These are phyloP conservation scores for Pluteus cervinus DNA, from an alignment of 768 basidiomycete genomes.

Conservation along the genomic window DNA sequence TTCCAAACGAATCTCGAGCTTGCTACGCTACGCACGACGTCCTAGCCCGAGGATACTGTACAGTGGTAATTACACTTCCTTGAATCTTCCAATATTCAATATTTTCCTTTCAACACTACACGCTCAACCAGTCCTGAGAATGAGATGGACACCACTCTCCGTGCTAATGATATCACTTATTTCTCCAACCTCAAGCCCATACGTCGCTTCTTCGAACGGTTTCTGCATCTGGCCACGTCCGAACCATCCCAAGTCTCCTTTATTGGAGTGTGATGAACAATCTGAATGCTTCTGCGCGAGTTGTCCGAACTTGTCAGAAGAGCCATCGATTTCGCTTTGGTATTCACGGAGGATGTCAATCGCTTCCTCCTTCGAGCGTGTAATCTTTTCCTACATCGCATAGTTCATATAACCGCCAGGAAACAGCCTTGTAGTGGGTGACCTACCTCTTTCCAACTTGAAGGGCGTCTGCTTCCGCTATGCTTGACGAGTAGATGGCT, in stretches of 20 bases:
- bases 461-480: constrained; percentile 65
- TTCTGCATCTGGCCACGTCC: constrained; percentile 91
- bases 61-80: no score
- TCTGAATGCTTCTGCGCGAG: constrained; percentile 79
- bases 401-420: not conserved
- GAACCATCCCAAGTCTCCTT: constrained; percentile 89
- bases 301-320: constrained; percentile 60
- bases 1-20: no score
- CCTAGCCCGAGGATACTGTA: no score
- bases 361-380: constrained; percentile 86
- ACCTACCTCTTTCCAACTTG: constrained; percentile 81
- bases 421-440: constrained; percentile 3
- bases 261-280: constrained; percentile 77
- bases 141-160: constrained; percentile 93
- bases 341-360: constrained; percentile 66
- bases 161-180: constrained; percentile 82
- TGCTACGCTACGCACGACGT: no score
- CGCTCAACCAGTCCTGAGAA: constrained; percentile 74
- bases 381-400: constrained; percentile 61
- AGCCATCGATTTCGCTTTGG: constrained; percentile 52
- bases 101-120: not conserved
- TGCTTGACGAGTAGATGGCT: constrained; percentile 96
- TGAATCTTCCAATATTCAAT: no score
- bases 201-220: constrained; percentile 90
- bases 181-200: constrained; percentile 60